phyloP scores from a whole-genome alignment of 2,329 filamentous ascomycete species.

The Sporothrix curviconia region DNA sequence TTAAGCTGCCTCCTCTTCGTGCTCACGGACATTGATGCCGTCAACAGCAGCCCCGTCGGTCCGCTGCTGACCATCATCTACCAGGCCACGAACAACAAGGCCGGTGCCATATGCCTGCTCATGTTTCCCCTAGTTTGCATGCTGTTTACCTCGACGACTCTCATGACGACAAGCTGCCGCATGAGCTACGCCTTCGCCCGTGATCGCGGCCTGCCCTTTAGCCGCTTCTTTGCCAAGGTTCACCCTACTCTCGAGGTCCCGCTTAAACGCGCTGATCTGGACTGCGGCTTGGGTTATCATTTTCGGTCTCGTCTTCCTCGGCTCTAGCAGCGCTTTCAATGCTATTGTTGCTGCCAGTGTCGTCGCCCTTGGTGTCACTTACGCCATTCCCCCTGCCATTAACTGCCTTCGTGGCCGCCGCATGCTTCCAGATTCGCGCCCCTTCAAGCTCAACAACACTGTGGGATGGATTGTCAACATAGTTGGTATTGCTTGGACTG shows the following conservation, averaged over 20 bases:
- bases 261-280: constrained; percentile 58
- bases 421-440: constrained; percentile 49
- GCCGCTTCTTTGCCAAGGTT: constrained; percentile 53
- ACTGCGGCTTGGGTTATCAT: constrained; percentile 50
- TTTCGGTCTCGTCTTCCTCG: constrained; percentile 48
- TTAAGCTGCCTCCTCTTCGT: constrained; percentile 57
- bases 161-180: constrained; percentile 58
- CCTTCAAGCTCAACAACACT: constrained; percentile 30
- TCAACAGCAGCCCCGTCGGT: constrained; percentile 33
- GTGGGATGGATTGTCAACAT: constrained; percentile 31
- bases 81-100: constrained; percentile 54
- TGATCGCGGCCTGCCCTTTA: constrained; percentile 61
- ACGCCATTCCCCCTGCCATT: constrained; percentile 66
- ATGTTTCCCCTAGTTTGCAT: constrained; percentile 61
- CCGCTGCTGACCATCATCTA: constrained; percentile 40
- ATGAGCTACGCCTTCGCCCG: constrained; percentile 57
- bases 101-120: constrained; percentile 57
- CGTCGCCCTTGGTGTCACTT: constrained; percentile 60
- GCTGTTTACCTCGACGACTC: constrained; percentile 55
- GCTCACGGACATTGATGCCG: constrained; percentile 47
- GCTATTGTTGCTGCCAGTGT: constrained; percentile 33
- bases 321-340: constrained; percentile 58
- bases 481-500: constrained; percentile 56
- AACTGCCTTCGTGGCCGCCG: constrained; percentile 61
- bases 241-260: constrained; percentile 57